Conservation (phyloP, 805 yeast species). For the Priceomyces castillae region DNA sequence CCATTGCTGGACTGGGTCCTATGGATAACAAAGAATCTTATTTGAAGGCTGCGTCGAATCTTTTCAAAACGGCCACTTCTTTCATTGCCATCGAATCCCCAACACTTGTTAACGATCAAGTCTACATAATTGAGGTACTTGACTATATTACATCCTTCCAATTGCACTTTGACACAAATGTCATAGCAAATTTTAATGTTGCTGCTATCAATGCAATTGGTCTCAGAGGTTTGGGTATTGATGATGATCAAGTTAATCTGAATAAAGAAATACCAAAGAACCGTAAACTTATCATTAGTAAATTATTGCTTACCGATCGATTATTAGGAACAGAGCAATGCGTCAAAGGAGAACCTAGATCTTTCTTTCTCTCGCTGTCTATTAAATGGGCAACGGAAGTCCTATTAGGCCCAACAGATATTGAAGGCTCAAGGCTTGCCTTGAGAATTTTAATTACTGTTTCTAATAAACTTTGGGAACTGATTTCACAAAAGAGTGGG, state of each 20-base stretch:
- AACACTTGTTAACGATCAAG: constrained; percentile 57
- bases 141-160: constrained; percentile 53
- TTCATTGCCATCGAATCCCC: constrained; percentile 50
- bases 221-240: constrained; percentile 51
- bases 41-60: constrained; percentile 30
- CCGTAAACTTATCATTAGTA: constrained; percentile 53
- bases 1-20: constrained; percentile 23
- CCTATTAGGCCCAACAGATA: constrained; percentile 47
- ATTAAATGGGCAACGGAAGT: constrained; percentile 60
- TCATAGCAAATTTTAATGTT: constrained; percentile 41
- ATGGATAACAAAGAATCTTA: constrained; percentile 20
- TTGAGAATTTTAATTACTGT: constrained; percentile 55
- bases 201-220: constrained; percentile 54
- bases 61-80: constrained; percentile 36
- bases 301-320: constrained; percentile 60
- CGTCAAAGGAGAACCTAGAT: constrained; percentile 25
- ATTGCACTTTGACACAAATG: constrained; percentile 34
- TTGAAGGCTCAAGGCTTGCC: constrained; percentile 64
- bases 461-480: constrained; percentile 37
- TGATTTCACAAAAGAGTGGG: constrained; percentile 20
- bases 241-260: constrained; percentile 26
- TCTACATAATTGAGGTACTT: constrained; percentile 56
- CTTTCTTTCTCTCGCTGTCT: constrained; percentile 43
- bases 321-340: constrained; percentile 42
- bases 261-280: constrained; percentile 39